Base-by-base conservation (phyloP, 2,329 filamentous ascomycete species). In the Graphium sp. region DNA sequence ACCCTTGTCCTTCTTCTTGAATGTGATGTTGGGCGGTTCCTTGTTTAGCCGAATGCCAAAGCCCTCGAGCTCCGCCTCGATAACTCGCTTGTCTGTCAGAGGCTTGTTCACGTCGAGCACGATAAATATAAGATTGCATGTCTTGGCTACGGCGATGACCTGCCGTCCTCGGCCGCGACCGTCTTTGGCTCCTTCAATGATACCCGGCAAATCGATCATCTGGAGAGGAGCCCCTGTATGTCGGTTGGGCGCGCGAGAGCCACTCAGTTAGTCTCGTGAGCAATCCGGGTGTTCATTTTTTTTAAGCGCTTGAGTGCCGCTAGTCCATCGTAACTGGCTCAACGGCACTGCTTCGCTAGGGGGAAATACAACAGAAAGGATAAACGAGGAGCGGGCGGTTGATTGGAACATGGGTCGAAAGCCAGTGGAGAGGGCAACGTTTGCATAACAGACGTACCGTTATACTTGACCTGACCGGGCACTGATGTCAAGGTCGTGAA, bases 41-140 rank as follows among this genome's bases (percentile, higher is more conserved):
- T 95, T 98, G 64, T 98, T 98, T 61, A 95, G 87, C 32, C 89
- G 72, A 48, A 98, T 94, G 19, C 89, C 89, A 44, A 98, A 98
- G 6, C 89, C 89, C 52, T 98, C 89, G 49, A 98, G 56, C 58
- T 98, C 89, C 29, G 72, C 66, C 56, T 98, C 89, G 46, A 98
- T 98, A 37, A 98, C 66, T 35, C 82, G 73, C 63, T 98, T 98
- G 56, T 98, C 89, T 11, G 87, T 92, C 42, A 98, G 61, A 15
- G 89, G 89, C 57, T 98, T 98, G 59, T 95, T 95, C 46, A 98
- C 89, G 47, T 98, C 89, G 31, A 98, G 65, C 26, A 98, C 83
- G 47, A 98, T 98, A 56, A 95, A 95, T 44, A 98, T 98, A 43
- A 98, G 58, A 64, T 98, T 81, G 58, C 89, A 98, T 12, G 89